Base-by-base conservation (phyloP, 495 filamentous ascomycete genomes). In the Glutinoglossum americanum region DNA sequence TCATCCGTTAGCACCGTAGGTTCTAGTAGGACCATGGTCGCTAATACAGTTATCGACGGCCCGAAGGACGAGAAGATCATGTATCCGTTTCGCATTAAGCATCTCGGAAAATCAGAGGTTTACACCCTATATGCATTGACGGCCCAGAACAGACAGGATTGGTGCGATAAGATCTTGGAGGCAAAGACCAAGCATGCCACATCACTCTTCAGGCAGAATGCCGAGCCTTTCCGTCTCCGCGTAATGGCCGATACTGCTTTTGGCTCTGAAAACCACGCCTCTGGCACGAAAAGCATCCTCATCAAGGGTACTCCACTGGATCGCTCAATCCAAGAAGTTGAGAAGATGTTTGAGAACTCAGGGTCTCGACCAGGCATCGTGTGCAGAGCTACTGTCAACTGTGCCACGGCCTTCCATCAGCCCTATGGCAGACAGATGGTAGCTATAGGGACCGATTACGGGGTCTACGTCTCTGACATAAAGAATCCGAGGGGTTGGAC, bases 171-270 rank as follows among this genome's bases (percentile, higher is more conserved):
- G 70, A 94, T 99, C 63, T 80, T 89, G 28, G 83, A 92, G 63
- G 92, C 92, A 9, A 97, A 99, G 71, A 93, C 88, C 4, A 80
- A 82, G 56, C 89, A 97, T 69, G 92, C 93, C 7, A 80, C 84
- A 2, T 83, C 88, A 17, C 72, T 97, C 9, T 85, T 86, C 67
- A 80, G 85, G 0, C 93, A 97, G 66, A 94, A 96, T 66, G 90
- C 92, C 0, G 92, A 99, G 69, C 92, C 92, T 1, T 99, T 99
- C 76, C 77, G 87, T 58, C 72, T 97, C 4, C 81, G 85, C 35
- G 88, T 97, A 17, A 81, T 99, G 67, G 89, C 92, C 0, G 92
- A 99, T 63, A 80, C 82, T 39, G 87, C 93, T 0, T 99, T 99
- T 65, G 80, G 78, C 6, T 86, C 86, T 62, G 87, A 94, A 56